Evolutionary conservation across 108 stramenopile species (phyloP).

Genomic region (Discostella stelligeroides): DNA sequence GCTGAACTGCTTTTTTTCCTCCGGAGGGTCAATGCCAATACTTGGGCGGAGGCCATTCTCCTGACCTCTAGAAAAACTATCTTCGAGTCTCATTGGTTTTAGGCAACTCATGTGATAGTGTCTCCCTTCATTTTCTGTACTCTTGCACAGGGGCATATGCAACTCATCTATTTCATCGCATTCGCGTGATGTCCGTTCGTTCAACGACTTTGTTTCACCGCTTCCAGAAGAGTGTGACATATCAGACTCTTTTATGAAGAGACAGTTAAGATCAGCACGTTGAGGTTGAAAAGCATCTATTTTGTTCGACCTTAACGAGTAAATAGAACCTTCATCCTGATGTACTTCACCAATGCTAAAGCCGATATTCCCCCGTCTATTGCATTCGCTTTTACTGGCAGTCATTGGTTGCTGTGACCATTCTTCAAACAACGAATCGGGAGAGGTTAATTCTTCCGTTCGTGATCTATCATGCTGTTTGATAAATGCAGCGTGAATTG

Average conservation of each 20-base stretch:
- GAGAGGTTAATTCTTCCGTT: conserved; percentile 23
- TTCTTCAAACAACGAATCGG: conserved; percentile 46
- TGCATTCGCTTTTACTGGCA: background rate
- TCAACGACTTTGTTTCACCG: background rate
- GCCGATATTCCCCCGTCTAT: background rate
- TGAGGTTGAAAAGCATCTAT: background rate
- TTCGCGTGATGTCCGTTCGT: background rate
- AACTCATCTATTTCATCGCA: too few relatives aligned
- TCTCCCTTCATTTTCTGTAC: background rate
- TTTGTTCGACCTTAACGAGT: too few relatives aligned
- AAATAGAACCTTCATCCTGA: too few relatives aligned
- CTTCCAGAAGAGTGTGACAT: too few relatives aligned
- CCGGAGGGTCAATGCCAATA: conserved; percentile 39
- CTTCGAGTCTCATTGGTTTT: conserved; percentile 15
- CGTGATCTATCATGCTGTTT: background rate
- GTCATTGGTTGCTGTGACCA: conserved; percentile 31
- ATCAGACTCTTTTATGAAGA: too few relatives aligned
- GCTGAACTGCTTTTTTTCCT: conserved; percentile 2
- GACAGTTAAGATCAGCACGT: too few relatives aligned
- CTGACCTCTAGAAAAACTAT: conserved; percentile 18
- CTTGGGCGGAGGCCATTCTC: background rate
- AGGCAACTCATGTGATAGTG: conserved; percentile 11
- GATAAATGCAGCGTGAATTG: conserved; percentile 2
- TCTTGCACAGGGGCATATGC: background rate
- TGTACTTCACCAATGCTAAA: background rate